phyloP scores from a whole-genome alignment of 768 basidiomycete genomes.

The Suillus subluteus region DNA sequence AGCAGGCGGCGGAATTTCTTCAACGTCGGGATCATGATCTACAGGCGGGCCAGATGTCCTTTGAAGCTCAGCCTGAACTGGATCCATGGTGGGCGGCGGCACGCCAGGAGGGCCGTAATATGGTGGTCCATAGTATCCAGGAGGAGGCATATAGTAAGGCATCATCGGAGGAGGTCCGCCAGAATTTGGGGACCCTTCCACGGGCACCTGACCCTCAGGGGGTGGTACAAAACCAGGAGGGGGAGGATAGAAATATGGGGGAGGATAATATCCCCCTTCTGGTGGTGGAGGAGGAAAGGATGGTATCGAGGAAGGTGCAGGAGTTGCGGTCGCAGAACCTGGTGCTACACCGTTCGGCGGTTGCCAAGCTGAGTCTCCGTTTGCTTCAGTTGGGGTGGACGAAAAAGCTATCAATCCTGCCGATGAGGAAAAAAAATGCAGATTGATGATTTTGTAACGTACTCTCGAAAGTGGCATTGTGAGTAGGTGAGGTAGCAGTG shows the following conservation, averaged over 20 bases:
- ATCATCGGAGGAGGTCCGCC: constrained; percentile 34
- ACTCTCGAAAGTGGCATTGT: not conserved
- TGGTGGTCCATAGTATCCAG: constrained; percentile 40
- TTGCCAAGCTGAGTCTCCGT: constrained; percentile 41
- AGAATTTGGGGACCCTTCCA: constrained; percentile 37
- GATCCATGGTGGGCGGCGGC: constrained; percentile 36
- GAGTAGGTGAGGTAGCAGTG: constrained; percentile 25
- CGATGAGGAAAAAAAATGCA: constrained; percentile 6
- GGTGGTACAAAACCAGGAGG: constrained; percentile 45
- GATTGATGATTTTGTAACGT: not conserved
- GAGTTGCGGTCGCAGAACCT: constrained; percentile 20
- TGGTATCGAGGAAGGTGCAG: constrained; percentile 25
- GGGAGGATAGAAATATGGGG: constrained; percentile 44
- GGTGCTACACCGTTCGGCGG: constrained; percentile 25
- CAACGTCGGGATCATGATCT: constrained; percentile 13
- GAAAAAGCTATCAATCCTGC: constrained; percentile 20
- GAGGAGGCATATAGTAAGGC: constrained; percentile 42
- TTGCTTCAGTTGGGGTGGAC: constrained; percentile 11
- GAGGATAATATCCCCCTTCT: constrained; percentile 41
- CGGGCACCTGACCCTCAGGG: constrained; percentile 37
- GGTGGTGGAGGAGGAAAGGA: constrained; percentile 37
- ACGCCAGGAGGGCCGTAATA: constrained; percentile 35
- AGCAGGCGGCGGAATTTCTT: constrained; percentile 23
- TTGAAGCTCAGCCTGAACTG: constrained; percentile 23
- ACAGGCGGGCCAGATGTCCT: constrained; percentile 26